These are phyloP conservation scores for Penicillium daleae DNA, from an alignment of 495 filamentous ascomycete species.

Conservation along the genomic window DNA sequence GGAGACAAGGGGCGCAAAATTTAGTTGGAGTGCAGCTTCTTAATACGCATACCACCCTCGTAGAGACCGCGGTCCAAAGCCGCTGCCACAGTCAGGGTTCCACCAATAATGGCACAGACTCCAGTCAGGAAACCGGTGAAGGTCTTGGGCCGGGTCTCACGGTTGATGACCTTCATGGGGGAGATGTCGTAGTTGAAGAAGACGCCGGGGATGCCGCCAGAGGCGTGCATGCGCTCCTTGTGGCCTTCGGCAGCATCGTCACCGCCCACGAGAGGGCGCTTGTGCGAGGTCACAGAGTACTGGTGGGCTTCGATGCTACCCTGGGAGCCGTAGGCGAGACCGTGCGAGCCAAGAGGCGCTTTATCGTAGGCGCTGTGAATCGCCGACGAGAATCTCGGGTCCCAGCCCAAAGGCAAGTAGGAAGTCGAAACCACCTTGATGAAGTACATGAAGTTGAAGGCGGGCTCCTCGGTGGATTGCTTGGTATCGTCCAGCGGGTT, in stretches of 20 bases:
- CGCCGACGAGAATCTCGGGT: conserved; percentile 49
- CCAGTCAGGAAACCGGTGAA: conserved; percentile 91
- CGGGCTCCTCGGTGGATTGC: conserved; percentile 77
- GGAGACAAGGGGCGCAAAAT: background rate
- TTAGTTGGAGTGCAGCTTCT: conserved; percentile 74
- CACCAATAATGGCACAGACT: conserved; percentile 91
- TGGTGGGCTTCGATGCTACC: conserved; percentile 96
- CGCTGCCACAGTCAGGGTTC: conserved; percentile 93
- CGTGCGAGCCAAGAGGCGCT: conserved; percentile 64
- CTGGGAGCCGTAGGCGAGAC: conserved; percentile 57
- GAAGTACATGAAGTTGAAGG: conserved; percentile 99
- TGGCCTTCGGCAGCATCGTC: conserved; percentile 83
- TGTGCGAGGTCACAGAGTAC: conserved; percentile 95
- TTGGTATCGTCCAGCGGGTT: conserved; percentile 88
- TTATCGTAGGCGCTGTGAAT: conserved; percentile 56
- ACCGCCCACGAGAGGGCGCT: conserved; percentile 80
- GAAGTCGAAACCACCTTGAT: conserved; percentile 96
- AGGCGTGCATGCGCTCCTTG: conserved; percentile 83
- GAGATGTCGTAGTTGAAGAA: conserved; percentile 99
- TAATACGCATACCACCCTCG: conserved; percentile 79
- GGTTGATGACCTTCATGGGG: conserved; percentile 99
- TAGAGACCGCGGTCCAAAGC: conserved; percentile 91
- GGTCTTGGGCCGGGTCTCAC: conserved; percentile 83
- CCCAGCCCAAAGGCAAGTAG: conserved; percentile 89
- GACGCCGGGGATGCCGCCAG: conserved; percentile 92